phyloP scores from a whole-genome alignment of 768 basidiomycete species.

The Calocera cornea region DNA sequence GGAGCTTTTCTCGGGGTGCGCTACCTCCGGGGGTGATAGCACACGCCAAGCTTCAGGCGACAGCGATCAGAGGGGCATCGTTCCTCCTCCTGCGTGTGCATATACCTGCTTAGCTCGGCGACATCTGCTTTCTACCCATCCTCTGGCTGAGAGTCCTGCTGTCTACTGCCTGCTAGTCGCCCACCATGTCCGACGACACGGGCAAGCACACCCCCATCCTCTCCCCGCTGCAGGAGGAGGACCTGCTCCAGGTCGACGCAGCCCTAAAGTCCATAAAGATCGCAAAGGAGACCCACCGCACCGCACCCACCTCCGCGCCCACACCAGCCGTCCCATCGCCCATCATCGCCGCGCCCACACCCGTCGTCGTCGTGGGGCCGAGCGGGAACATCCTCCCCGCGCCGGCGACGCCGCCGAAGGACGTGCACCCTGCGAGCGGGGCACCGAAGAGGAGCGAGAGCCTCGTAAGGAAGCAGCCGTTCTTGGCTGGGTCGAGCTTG shows the following conservation, averaged over 20 bases:
- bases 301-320: neutral
- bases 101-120: too few relatives aligned
- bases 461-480: neutral
- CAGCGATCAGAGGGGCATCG: too few relatives aligned
- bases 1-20: too few relatives aligned
- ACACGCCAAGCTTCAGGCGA: too few relatives aligned
- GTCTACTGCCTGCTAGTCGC: neutral
- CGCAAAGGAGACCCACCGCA: neutral
- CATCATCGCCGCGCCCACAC: neutral
- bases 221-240: neutral
- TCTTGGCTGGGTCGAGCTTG: neutral
- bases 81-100: too few relatives aligned
- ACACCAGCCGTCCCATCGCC: neutral
- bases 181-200: neutral
- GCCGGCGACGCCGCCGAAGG: neutral
- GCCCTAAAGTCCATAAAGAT: neutral
- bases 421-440: neutral
- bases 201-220: neutral
- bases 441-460: neutral
- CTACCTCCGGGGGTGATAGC: too few relatives aligned
- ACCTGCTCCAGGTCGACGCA: neutral
- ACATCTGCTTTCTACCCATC: too few relatives aligned
- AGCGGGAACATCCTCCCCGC: neutral
- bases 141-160: neutral
- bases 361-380: neutral